Evolutionary conservation across 2,329 filamentous ascomycete species (phyloP), one percentile per base, ranked within the genome.

Genomic region (Chalaropsis thielavioides): DNA sequence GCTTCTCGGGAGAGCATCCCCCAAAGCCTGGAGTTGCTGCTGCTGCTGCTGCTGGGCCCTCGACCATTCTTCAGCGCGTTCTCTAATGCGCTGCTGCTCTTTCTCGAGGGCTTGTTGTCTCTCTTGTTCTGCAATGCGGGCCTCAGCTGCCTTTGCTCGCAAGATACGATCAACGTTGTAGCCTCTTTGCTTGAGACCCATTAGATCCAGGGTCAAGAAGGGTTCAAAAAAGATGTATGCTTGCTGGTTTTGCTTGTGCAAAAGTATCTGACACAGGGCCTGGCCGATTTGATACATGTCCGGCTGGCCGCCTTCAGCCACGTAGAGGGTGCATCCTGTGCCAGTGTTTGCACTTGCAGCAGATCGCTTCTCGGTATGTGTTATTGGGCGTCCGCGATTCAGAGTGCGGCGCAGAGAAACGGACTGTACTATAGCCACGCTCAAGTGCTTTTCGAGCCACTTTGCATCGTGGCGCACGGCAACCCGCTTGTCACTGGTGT

Each of bases 81-180:
- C 81, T 71, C 83, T 81, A 24, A 91, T 83, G 41, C 80, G 80
- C 71, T 83, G 82, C 69, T 87, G 83, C 71, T 95, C 90, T 60
- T 84, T 83, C 68, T 89, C 87, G 5, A 91, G 74, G 43, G 88
- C 85, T 71, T 86, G 86, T 71, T 87, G 85, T 61, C 89, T 83
- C 72, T 90, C 85, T 70, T 89, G 88, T 71, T 96, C 92, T 0
- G 90, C 91, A 69, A 97, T 85, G 63, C 89, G 84, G 5, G 90
- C 89, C 74, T 97, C 91, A 1, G 89, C 89, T 22, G 88, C 90
- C 76, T 95, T 95, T 64, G 87, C 87, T 44, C 90, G 84, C 24
- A 99, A 80, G 68, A 99, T 97, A 61, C 94, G 87, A 71, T 96
- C 90, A 46, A 99, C 94, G 69, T 99, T 97, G 78, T 96, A 97